Evolutionary conservation across 1,284 basidiomycete species (phyloP), one percentile per base, ranked within the genome.

Genomic region (Anthracocystis walkeri): DNA sequence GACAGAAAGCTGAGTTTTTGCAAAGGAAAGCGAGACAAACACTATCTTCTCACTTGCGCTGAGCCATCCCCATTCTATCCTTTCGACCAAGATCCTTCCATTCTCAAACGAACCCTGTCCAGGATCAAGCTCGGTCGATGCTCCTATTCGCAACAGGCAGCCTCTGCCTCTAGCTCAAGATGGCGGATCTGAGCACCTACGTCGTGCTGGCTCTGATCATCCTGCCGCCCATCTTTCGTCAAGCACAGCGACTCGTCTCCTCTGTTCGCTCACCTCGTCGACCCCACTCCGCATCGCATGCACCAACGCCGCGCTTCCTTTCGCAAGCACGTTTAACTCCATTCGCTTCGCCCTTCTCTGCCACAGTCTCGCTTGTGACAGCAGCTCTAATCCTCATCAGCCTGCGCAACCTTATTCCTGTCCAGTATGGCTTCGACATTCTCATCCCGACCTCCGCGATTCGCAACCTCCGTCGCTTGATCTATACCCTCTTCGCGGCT

Each of bases 391-490:
- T 63, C 12, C 52, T 69, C 20, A 46, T 66, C 56, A 65, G 62
- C 52, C 25, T 69, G 7, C 62, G 59, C 31, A 75, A 75, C 38
- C 66, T 75, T 16, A 42, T 69, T 0, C 65, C 72, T 0, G 66
- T 61, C 4, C 65, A 46, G 29, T 75, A 75, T 23, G 72, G 72
- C 3, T 2, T 75, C 38, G 63, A 75, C 59, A 42, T 75, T 44
- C 56, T 65, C 40, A 60, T 75, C 25, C 66, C 72, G 8, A 33
- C 63, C 18, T 52, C 61, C 0, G 53, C 54, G 14, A 21, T 74
- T 41, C 23, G 62, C 20, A 41, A 14, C 11, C n/a, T 74, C 1
- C 64, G 56, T 46, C 58, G 49, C 18, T 38, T 52, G 2, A 27
- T 66, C 6, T 53, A 38, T 44, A 49, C 48, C 4, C 60, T 67